Evolutionary conservation across 345 rosid species (phyloP).

Genomic region (Aquilaria malaccensis): DNA sequence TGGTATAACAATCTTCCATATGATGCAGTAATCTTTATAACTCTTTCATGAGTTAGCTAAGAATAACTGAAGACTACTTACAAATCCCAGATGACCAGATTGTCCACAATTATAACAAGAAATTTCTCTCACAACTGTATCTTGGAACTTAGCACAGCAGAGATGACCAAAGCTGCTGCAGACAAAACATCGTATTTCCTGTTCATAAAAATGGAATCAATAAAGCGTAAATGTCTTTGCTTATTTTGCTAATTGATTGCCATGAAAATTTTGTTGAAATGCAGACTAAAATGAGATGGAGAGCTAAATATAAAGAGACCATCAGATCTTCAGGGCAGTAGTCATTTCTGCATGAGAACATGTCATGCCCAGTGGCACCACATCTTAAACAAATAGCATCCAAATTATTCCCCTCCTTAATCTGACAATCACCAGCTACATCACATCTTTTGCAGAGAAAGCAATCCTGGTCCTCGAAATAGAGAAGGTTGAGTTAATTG

Average conservation of each 20-base stretch:
- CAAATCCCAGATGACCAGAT: slow-evolving; percentile 25
- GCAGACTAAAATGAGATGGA: too few species aligned
- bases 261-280: too few species aligned
- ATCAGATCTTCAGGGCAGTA: slow-evolving; percentile 26
- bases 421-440: slow-evolving; percentile 6
- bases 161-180: slow-evolving; percentile 35
- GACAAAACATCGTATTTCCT: slow-evolving; percentile 27
- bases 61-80: slow-evolving; percentile 13
- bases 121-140: slow-evolving; percentile 7
- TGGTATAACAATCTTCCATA: slow-evolving; percentile 4
- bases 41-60: not conserved
- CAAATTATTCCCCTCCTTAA: slow-evolving; percentile 3
- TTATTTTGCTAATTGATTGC: too few species aligned
- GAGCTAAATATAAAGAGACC: slow-evolving; percentile 7
- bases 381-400: slow-evolving; percentile 20
- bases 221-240: too few species aligned
- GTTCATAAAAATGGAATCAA: slow-evolving; percentile 1
- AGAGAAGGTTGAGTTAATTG: not conserved
- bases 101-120: slow-evolving; percentile 29
- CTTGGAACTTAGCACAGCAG: slow-evolving; percentile 14
- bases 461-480: slow-evolving; percentile 11
- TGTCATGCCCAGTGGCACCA: slow-evolving; percentile 22
- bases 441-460: slow-evolving; percentile 11
- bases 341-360: slow-evolving; percentile 25
- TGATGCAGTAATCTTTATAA: not conserved